Conservation (phyloP, 2,329 filamentous ascomycete species). For the Sarocladium kiliense region DNA sequence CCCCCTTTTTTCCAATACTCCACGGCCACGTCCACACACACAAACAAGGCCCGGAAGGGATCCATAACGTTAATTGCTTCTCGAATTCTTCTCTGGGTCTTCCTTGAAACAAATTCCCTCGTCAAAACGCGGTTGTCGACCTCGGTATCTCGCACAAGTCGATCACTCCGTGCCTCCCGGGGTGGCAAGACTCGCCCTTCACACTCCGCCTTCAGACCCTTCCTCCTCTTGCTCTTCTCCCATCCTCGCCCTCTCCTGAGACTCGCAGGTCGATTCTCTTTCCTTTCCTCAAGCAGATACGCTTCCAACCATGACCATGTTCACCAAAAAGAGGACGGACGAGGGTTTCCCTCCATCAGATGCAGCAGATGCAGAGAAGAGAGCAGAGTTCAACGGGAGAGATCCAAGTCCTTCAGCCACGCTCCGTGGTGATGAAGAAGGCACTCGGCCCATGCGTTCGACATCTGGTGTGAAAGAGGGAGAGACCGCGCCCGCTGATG, state of each 20-base stretch:
- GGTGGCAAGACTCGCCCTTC: background rate
- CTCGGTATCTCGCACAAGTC: background rate
- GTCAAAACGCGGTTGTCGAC: background rate
- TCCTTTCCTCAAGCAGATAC: background rate
- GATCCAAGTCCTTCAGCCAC: constrained; percentile 1
- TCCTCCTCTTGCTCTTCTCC: background rate
- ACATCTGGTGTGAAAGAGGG: constrained; percentile 1
- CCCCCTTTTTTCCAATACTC: background rate
- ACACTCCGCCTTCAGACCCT: background rate
- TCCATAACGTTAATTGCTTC: background rate
- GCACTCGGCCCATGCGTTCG: background rate
- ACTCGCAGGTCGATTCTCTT: background rate
- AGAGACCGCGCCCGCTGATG: background rate
- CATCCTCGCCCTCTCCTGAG: background rate
- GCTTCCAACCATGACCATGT: background rate
- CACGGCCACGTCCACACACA: background rate
- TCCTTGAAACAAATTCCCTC: background rate
- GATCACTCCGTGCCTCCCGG: background rate
- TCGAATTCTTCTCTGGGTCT: background rate
- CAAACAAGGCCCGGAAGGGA: background rate
- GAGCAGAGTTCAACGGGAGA: background rate
- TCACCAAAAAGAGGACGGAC: background rate
- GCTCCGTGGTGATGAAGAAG: constrained; percentile 1
- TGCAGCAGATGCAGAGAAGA: constrained; percentile 1
- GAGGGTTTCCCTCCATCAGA: background rate